A percentile compares a stretch with the other conserved stretches of the same genome.
phyloP scores from a whole-genome alignment of 2,329 filamentous ascomycete genomes.

The Cordyceps pruinosa region DNA sequence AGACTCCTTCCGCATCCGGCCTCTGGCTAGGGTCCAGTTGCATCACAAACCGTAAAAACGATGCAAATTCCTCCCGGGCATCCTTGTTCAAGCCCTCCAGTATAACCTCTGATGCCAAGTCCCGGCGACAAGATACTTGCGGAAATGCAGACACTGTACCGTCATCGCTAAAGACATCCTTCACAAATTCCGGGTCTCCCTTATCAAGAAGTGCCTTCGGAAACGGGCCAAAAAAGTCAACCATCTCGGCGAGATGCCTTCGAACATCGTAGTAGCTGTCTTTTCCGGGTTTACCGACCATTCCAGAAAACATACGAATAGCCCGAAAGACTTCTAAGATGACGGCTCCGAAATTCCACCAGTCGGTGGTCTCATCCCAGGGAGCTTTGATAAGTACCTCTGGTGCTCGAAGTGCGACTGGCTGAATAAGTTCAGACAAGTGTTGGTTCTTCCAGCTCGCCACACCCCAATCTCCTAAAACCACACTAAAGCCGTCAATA shows the following conservation, averaged over 20 bases:
- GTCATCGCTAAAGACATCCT: conserved; percentile 9
- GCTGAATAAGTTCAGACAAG: conserved; percentile 19
- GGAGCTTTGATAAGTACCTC: conserved; percentile 20
- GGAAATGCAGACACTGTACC: background rate
- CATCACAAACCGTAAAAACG: conserved; percentile 16
- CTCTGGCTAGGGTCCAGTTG: conserved; percentile 15
- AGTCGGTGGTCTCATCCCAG: conserved; percentile 17
- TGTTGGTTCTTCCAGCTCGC: conserved; percentile 18
- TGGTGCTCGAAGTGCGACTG: conserved; percentile 18
- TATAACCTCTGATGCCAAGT: conserved; percentile 9
- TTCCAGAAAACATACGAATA: conserved; percentile 15
- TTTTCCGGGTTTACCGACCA: background rate
- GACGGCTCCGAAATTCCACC: conserved; percentile 20
- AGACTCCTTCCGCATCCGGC: conserved; percentile 1
- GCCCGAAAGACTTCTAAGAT: conserved; percentile 16
- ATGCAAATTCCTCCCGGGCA: conserved; percentile 12
- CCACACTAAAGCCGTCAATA: conserved; percentile 13
- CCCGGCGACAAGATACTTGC: background rate
- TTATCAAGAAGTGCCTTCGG: conserved; percentile 13
- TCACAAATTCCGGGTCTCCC: conserved; percentile 11
- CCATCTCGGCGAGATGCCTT: conserved; percentile 15
- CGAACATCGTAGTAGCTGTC: conserved; percentile 13
- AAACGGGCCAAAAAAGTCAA: conserved; percentile 17
- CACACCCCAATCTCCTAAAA: conserved; percentile 18
- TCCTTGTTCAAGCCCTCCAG: conserved; percentile 12